phyloP scores from a whole-genome alignment of 306 rosid genomes.

The Alnus glutinosa region DNA sequence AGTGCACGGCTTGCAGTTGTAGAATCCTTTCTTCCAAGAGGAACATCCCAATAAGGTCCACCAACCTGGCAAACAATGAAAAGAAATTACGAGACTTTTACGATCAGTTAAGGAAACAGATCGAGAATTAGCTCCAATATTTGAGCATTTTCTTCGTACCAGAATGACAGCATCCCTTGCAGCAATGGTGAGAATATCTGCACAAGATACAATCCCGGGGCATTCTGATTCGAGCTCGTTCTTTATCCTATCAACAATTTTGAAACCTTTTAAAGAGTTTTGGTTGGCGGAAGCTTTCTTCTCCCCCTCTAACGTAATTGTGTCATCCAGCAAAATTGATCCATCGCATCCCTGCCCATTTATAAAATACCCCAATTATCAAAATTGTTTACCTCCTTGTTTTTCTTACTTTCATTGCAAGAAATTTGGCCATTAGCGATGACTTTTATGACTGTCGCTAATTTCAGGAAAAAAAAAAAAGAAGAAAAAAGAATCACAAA shows the following conservation, averaged over 20 bases:
- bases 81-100: too few relatives aligned
- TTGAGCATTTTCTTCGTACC: constrained; percentile 32
- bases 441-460: too few relatives aligned
- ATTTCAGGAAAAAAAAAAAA: too few relatives aligned
- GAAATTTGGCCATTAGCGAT: too few relatives aligned
- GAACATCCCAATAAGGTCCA: constrained; percentile 97
- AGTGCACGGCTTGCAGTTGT: constrained; percentile 63
- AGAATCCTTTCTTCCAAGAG: constrained; percentile 93
- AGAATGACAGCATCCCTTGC: constrained; percentile 96
- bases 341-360: constrained; percentile 86
- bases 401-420: too few relatives aligned
- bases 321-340: constrained; percentile 80
- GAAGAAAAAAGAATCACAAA: too few relatives aligned
- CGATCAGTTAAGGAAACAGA: too few relatives aligned
- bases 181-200: constrained; percentile 94
- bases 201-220: constrained; percentile 86
- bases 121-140: too few relatives aligned
- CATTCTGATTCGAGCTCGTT: constrained; percentile 87
- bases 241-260: constrained; percentile 66
- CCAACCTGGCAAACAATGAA: constrained; percentile 60
- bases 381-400: too few relatives aligned
- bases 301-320: constrained; percentile 76
- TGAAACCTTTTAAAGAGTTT: constrained; percentile 69
- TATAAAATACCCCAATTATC: too few relatives aligned
- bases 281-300: constrained; percentile 65